These are phyloP conservation scores for Apiospora malaysiana DNA, from an alignment of 2,329 filamentous ascomycete genomes.

Conservation along the genomic window DNA sequence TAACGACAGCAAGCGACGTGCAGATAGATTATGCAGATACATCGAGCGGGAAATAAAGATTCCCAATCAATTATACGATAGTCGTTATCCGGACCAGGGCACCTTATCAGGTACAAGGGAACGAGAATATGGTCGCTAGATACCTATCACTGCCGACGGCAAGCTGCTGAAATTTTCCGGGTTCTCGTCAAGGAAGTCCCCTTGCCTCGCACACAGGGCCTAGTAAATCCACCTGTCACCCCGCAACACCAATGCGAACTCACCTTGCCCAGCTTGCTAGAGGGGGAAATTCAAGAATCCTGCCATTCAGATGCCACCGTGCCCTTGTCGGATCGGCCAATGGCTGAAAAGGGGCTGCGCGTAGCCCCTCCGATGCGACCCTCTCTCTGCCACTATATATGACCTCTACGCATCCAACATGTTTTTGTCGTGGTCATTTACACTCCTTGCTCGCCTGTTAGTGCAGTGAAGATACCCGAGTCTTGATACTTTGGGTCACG, in stretches of 20 bases:
- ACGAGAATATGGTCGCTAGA: not conserved
- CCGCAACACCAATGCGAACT: not conserved
- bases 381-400: not conserved
- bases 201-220: not conserved
- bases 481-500: not conserved
- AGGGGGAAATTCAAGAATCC: not conserved
- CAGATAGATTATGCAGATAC: not conserved
- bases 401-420: not conserved
- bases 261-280: not conserved
- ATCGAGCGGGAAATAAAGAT: not conserved
- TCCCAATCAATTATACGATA: not conserved
- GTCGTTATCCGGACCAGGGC: not conserved
- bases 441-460: no score
- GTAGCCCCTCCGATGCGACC: not conserved
- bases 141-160: not conserved
- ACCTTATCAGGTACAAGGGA: not conserved
- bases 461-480: no score
- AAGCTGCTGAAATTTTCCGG: not conserved
- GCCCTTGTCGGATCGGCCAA: not conserved
- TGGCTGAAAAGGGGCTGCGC: not conserved
- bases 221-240: constrained; percentile 8
- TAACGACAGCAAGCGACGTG: no score
- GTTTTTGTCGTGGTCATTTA: not conserved
- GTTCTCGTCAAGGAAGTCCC: not conserved
- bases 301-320: not conserved